Percentiles rank a stretch among this genome's conserved stretches.
These are phyloP conservation scores for Thelephora ganbajun DNA, from an alignment of 768 basidiomycete genomes.

Conservation along the genomic window DNA sequence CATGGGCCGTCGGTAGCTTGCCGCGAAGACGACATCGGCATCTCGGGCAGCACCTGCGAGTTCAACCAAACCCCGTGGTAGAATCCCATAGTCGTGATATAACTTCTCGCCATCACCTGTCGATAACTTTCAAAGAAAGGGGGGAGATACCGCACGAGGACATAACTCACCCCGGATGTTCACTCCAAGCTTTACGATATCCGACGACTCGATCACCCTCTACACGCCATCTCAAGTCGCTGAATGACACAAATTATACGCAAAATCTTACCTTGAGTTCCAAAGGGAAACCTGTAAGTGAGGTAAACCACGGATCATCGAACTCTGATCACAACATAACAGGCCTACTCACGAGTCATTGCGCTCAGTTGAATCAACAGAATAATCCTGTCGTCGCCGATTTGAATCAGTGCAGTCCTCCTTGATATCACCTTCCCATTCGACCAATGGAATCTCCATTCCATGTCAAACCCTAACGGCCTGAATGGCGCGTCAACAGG, in stretches of 20 bases:
- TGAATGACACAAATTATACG: background rate
- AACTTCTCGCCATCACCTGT: constrained; percentile 37
- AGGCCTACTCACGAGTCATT: constrained; percentile 26
- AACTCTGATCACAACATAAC: too few relatives aligned
- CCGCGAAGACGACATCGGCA: constrained; percentile 23
- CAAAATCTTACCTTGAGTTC: constrained; percentile 22
- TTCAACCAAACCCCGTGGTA: constrained; percentile 28
- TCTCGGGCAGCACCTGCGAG: constrained; percentile 28
- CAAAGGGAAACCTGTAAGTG: constrained; percentile 25
- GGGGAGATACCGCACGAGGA: background rate
- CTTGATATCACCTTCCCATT: constrained; percentile 12
- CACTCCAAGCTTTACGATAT: constrained; percentile 29
- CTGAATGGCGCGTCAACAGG: constrained; percentile 13
- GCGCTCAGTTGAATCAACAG: constrained; percentile 32
- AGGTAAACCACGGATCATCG: too few relatives aligned
- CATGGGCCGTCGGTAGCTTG: constrained; percentile 21
- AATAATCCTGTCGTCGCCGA: constrained; percentile 28
- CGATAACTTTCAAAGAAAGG: background rate
- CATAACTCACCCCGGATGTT: constrained; percentile 30
- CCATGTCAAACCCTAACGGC: constrained; percentile 37
- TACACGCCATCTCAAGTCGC: constrained; percentile 8
- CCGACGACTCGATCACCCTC: constrained; percentile 30
- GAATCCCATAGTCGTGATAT: constrained; percentile 30
- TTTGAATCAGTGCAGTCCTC: constrained; percentile 30
- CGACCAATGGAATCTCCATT: constrained; percentile 28